These are phyloP conservation scores for Podila verticillata DNA, from an alignment of 192 early-diverging fungal species.

Conservation along the genomic window DNA sequence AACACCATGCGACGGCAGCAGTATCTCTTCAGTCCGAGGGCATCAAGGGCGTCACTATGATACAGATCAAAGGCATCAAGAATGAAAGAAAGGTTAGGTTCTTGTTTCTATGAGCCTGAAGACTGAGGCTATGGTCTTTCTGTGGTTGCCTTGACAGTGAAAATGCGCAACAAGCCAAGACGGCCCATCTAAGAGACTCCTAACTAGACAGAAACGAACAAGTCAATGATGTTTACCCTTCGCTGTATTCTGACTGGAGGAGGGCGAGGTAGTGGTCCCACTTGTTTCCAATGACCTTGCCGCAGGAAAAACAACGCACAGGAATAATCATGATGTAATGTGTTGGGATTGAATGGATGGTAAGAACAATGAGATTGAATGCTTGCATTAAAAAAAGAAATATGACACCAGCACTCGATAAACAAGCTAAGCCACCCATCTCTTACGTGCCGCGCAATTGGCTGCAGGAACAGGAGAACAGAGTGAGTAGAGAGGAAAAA, in stretches of 20 bases:
- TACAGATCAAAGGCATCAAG: neutral
- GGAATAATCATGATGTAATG: slow-evolving; percentile 91
- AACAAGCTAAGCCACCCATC: too few relatives aligned
- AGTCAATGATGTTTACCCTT: slow-evolving; percentile 64
- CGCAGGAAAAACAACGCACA: slow-evolving; percentile 98
- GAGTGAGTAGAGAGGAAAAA: too few relatives aligned
- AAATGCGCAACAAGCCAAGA: slow-evolving; percentile 16
- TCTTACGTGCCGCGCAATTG: too few relatives aligned
- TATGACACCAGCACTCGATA: neutral
- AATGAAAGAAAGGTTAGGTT: neutral
- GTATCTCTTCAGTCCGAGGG: slow-evolving; percentile 84
- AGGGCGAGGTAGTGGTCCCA: slow-evolving; percentile 92
- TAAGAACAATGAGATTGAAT: neutral
- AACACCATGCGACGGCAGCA: slow-evolving; percentile 99
- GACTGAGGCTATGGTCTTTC: too few relatives aligned
- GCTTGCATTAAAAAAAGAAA: neutral
- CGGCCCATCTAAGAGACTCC: neutral
- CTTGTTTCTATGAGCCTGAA: neutral
- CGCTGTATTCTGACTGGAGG: slow-evolving; percentile 79
- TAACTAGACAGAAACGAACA: neutral
- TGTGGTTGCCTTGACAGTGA: neutral
- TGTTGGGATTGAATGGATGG: neutral
- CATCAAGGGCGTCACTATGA: slow-evolving; percentile 75
- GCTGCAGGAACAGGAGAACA: too few relatives aligned
- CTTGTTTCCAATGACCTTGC: slow-evolving; percentile 98